Conservation (phyloP, 306 rosid genomes). For the Dryas alaskensis region DNA sequence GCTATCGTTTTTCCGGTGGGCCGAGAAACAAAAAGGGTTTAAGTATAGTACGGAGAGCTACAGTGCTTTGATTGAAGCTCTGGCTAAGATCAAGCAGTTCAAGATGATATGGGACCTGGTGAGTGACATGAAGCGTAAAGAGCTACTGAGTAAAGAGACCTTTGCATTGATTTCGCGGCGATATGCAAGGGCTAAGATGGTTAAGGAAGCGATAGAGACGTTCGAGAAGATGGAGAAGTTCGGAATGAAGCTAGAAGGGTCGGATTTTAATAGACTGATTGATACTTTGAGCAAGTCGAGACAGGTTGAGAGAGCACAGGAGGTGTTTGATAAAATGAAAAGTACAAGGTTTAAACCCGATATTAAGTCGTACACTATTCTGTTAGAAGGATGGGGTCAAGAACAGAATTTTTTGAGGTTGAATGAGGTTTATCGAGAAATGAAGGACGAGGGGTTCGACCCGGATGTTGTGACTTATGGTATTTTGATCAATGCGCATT, state of each 20-base stretch:
- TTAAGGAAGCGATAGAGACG: constrained; percentile 53
- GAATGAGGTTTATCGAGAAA: constrained; percentile 73
- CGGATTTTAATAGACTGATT: constrained; percentile 64
- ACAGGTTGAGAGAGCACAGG: constrained; percentile 58
- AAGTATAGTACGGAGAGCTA: constrained; percentile 48
- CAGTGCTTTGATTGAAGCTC: constrained; percentile 64
- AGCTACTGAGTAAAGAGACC: constrained; percentile 53
- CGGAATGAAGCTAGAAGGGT: constrained; percentile 51
- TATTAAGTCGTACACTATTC: constrained; percentile 66
- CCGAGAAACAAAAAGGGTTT: constrained; percentile 64
- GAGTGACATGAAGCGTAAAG: constrained; percentile 57
- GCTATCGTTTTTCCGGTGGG: constrained; percentile 79
- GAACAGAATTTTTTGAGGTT: constrained; percentile 57
- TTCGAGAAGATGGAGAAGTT: constrained; percentile 68
- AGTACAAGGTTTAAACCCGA: constrained; percentile 53
- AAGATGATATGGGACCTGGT: constrained; percentile 71
- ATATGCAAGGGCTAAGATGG: constrained; percentile 61
- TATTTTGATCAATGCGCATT: constrained; percentile 66
- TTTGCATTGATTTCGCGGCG: constrained; percentile 60
- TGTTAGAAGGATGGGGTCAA: constrained; percentile 89
- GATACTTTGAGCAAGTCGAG: constrained; percentile 67
- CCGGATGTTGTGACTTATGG: constrained; percentile 80
- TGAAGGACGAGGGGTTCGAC: constrained; percentile 63
- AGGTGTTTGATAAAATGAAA: constrained; percentile 78
- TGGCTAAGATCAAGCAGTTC: constrained; percentile 83